These are phyloP conservation scores for Naganishia vaughanmartiniae DNA, from an alignment of 768 basidiomycete species.

Conservation along the genomic window DNA sequence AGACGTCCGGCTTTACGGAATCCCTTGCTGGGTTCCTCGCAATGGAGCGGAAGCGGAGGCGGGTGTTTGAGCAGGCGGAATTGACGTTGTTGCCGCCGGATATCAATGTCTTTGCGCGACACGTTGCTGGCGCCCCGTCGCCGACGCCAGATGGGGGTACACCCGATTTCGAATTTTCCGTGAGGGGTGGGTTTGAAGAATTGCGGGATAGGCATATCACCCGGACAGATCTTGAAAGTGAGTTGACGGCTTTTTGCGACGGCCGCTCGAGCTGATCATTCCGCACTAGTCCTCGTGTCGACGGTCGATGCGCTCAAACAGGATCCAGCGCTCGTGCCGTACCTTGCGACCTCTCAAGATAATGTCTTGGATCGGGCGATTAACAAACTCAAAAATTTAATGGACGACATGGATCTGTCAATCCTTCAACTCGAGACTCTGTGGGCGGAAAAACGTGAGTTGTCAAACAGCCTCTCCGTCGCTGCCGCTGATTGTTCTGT, in stretches of 20 bases:
- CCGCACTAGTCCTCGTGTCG: neutral
- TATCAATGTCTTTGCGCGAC: slow-evolving; percentile 60
- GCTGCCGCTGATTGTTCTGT: neutral
- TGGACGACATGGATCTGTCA: slow-evolving; percentile 19
- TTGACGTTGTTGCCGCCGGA: slow-evolving; percentile 86
- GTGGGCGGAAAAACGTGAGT: slow-evolving; percentile 15
- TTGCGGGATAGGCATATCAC: slow-evolving; percentile 63
- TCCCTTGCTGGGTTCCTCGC: slow-evolving; percentile 80
- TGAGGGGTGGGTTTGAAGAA: slow-evolving; percentile 63
- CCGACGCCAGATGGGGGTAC: slow-evolving; percentile 63
- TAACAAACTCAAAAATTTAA: neutral
- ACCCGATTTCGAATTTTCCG: slow-evolving; percentile 75
- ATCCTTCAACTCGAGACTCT: neutral
- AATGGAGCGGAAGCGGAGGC: slow-evolving; percentile 75
- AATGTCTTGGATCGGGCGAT: slow-evolving; percentile 5
- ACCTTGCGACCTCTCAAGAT: neutral
- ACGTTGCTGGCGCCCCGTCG: neutral
- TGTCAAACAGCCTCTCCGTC: neutral
- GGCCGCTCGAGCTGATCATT: slow-evolving; percentile 10
- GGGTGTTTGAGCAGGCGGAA: slow-evolving; percentile 78
- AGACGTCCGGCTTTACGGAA: slow-evolving; percentile 76
- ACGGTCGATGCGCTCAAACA: slow-evolving; percentile 12
- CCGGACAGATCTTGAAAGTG: slow-evolving; percentile 69
- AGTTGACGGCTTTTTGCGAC: slow-evolving; percentile 36
- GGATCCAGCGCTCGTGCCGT: slow-evolving; percentile 13